Percentiles rank a stretch among this genome's conserved stretches.
These are phyloP conservation scores for Salvia miltiorrhiza DNA, from an alignment of 257 asterid species.

Conservation along the genomic window DNA sequence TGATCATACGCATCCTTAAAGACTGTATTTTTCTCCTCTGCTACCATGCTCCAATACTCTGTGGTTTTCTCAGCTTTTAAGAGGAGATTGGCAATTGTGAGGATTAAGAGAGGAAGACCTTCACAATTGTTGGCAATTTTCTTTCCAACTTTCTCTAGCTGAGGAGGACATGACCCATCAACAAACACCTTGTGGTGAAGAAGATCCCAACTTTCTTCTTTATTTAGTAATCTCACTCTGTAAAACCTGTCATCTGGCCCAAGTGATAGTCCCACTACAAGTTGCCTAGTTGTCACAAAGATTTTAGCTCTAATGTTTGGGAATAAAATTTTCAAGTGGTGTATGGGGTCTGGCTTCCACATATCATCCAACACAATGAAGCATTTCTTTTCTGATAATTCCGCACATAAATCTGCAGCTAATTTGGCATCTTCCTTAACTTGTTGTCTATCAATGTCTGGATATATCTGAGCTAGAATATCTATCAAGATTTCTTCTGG, in stretches of 20 bases:
- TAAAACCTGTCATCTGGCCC: neutral
- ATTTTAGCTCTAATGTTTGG: neutral
- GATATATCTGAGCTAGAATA: too few species aligned
- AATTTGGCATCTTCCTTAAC: too few species aligned
- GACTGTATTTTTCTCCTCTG: neutral
- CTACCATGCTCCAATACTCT: neutral
- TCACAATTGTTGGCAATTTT: neutral
- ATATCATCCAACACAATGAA: too few species aligned
- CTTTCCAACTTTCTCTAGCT: neutral
- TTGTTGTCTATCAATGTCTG: too few species aligned
- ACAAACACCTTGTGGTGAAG: neutral
- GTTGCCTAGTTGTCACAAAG: neutral
- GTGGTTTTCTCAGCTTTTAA: neutral
- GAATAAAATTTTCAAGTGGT: neutral
- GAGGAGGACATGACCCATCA: neutral
- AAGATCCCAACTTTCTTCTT: constrained; percentile 10
- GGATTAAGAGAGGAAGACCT: constrained; percentile 8
- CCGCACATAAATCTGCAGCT: too few species aligned
- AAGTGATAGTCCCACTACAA: too few species aligned
- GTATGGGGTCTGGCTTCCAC: too few species aligned
- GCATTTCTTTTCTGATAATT: too few species aligned
- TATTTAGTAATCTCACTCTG: too few species aligned
- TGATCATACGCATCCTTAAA: neutral
- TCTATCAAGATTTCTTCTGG: too few species aligned
- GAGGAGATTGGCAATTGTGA: neutral